These are phyloP conservation scores for Fusarium sp. DNA, from an alignment of 2,329 filamentous ascomycete genomes.

Conservation along the genomic window DNA sequence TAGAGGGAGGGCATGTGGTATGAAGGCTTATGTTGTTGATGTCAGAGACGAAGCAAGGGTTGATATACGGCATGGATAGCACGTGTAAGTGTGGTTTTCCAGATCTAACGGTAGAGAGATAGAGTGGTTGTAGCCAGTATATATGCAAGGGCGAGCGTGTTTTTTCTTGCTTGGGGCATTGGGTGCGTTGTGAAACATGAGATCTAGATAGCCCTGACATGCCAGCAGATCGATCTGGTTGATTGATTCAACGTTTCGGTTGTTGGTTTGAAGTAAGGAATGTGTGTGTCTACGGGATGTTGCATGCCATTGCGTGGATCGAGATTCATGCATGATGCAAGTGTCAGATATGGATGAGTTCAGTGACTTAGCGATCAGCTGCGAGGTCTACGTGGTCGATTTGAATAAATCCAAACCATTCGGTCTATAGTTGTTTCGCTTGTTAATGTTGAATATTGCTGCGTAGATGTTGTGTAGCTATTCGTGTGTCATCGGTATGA, in stretches of 20 bases:
- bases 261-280: slow-evolving; percentile 14
- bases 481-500: no score
- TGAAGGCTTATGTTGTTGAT: slow-evolving; percentile 26
- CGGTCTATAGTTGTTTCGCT: not conserved
- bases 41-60: slow-evolving; percentile 14
- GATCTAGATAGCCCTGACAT: not conserved
- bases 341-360: not conserved
- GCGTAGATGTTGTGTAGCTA: no score
- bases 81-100: slow-evolving; percentile 13
- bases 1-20: slow-evolving; percentile 7
- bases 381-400: not conserved
- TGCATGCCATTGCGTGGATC: slow-evolving; percentile 27
- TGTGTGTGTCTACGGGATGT: not conserved
- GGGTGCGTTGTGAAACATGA: not conserved
- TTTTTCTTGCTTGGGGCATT: not conserved
- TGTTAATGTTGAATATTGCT: no score
- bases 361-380: not conserved
- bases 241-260: no score
- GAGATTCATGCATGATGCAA: slow-evolving; percentile 15
- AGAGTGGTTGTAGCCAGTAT: slow-evolving; percentile 4
- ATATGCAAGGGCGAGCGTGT: slow-evolving; percentile 22
- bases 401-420: not conserved
- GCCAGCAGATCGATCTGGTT: slow-evolving; percentile 2
- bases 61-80: slow-evolving; percentile 21
- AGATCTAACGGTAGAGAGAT: not conserved